Conservation (phyloP, 805 yeast genomes). For the Komagataella mondaviorum region DNA sequence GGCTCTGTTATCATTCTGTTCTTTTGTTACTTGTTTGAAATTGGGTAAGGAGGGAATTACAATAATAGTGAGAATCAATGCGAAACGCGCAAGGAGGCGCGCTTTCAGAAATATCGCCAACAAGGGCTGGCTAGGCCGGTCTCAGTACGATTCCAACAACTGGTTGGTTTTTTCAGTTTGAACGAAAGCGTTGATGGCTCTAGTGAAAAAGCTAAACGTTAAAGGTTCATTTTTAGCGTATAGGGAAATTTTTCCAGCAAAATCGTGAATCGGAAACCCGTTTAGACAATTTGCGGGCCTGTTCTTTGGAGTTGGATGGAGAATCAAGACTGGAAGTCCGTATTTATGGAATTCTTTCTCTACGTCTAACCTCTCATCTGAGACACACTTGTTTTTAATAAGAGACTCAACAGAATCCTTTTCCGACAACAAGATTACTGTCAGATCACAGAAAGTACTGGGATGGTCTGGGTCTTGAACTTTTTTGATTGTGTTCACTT, state of each 20-base stretch:
- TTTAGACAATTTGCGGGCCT: conserved; percentile 5
- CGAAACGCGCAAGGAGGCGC: neutral
- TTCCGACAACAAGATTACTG: conserved; percentile 8
- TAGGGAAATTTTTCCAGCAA: conserved; percentile 6
- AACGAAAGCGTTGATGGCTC: neutral
- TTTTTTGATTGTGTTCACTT: conserved; percentile 1
- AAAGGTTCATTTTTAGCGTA: neutral
- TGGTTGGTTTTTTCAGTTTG: neutral
- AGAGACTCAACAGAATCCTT: conserved; percentile 1
- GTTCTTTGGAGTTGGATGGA: conserved; percentile 7
- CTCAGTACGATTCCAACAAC: neutral
- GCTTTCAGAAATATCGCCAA: neutral
- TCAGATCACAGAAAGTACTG: conserved; percentile 3
- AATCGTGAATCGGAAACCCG: conserved; percentile 10
- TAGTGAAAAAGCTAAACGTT: neutral
- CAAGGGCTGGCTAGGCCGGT: neutral
- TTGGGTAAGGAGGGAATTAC: neutral
- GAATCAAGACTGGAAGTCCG: conserved; percentile 9
- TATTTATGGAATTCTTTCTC: conserved; percentile 5
- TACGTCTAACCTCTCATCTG: conserved; percentile 3
- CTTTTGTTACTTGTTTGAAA: conserved; percentile 2
- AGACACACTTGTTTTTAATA: neutral
- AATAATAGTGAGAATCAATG: conserved; percentile 7
- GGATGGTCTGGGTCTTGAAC: neutral
- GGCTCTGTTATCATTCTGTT: neutral